These are phyloP conservation scores for Lipomyces chichibuensis DNA, from an alignment of 805 yeast genomes.

Conservation along the genomic window DNA sequence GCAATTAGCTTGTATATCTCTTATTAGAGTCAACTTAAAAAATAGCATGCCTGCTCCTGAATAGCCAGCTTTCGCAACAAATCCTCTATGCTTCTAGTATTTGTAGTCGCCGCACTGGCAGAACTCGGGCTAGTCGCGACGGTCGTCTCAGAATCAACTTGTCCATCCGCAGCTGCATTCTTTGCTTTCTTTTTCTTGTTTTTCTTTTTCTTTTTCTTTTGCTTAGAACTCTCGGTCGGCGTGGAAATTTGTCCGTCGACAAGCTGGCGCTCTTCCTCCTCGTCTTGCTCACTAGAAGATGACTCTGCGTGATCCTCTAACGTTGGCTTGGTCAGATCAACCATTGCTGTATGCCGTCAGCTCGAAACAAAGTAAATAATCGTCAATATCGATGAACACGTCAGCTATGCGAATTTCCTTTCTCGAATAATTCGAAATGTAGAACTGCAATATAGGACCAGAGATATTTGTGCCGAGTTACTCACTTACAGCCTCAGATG, in stretches of 20 bases:
- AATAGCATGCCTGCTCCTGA: slow-evolving; percentile 7
- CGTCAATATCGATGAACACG: background rate
- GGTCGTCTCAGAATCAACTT: background rate
- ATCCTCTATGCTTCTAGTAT: slow-evolving; percentile 17
- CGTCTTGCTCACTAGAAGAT: slow-evolving; percentile 17
- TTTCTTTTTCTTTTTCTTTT: slow-evolving; percentile 24
- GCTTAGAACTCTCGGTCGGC: slow-evolving; percentile 6
- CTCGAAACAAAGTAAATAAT: background rate
- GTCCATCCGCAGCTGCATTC: slow-evolving; percentile 5
- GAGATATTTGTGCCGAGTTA: background rate
- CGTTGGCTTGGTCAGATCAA: background rate
- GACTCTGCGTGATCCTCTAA: background rate
- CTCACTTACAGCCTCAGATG: background rate
- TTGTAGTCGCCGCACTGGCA: background rate
- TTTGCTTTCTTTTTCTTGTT: slow-evolving; percentile 29
- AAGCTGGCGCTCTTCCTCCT: background rate
- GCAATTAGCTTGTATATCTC: slow-evolving; percentile 4
- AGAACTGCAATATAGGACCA: too few relatives aligned
- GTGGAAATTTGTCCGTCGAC: background rate
- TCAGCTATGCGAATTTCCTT: background rate
- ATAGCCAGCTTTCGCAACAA: slow-evolving; percentile 22
- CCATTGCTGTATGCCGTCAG: background rate
- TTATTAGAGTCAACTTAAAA: background rate
- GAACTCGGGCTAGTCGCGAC: background rate
- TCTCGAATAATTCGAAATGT: too few relatives aligned